phyloP scores from a whole-genome alignment of 2,329 filamentous ascomycete genomes.

The Aspergillaceae sp. region DNA sequence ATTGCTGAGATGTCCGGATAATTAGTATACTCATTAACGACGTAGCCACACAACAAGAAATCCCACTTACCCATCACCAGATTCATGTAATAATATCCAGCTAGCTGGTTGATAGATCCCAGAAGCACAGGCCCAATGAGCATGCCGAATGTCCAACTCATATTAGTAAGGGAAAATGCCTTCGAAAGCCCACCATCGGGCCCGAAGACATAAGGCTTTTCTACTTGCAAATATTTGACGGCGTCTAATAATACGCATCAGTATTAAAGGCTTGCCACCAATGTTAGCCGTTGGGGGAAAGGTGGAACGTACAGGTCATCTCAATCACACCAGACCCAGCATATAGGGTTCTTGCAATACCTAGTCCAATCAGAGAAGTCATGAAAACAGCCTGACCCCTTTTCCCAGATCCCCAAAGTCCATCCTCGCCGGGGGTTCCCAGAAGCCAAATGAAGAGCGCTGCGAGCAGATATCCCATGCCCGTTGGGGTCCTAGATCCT shows the following conservation, averaged over 20 bases:
- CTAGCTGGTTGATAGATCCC: slow-evolving; percentile 4
- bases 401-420: too few relatives aligned
- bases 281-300: neutral
- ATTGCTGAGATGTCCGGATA: too few relatives aligned
- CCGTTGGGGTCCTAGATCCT: slow-evolving; percentile 6
- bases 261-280: too few relatives aligned
- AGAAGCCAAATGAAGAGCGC: slow-evolving; percentile 6
- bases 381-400: neutral
- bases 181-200: slow-evolving; percentile 9
- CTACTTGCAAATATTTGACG: slow-evolving; percentile 6
- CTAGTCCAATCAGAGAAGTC: slow-evolving; percentile 1
- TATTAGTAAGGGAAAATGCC: slow-evolving; percentile 8
- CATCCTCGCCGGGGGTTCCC: neutral
- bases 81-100: slow-evolving; percentile 12
- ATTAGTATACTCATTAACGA: too few relatives aligned
- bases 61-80: slow-evolving; percentile 4
- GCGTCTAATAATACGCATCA: slow-evolving; percentile 1
- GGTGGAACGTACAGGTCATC: slow-evolving; percentile 2
- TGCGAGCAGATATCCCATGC: slow-evolving; percentile 1
- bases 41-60: too few relatives aligned
- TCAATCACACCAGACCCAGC: slow-evolving; percentile 3
- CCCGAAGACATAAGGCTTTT: slow-evolving; percentile 7
- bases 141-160: slow-evolving; percentile 8
- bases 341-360: neutral
- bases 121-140: slow-evolving; percentile 9